phyloP scores from a whole-genome alignment of 306 rosid genomes.

The Canavalia gladiata region DNA sequence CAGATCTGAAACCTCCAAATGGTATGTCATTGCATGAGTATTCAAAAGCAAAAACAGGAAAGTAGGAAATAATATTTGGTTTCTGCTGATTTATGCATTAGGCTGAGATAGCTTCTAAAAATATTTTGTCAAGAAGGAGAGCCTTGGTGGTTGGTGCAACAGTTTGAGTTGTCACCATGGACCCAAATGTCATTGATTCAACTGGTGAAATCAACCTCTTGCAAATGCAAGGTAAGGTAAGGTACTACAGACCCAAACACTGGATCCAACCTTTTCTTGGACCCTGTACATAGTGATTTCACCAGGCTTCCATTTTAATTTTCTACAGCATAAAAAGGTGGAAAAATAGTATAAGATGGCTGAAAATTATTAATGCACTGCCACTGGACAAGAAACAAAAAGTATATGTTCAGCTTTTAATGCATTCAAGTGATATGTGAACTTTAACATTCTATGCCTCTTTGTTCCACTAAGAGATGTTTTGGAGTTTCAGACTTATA shows the following conservation, averaged over 20 bases:
- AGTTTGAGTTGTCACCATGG: not conserved
- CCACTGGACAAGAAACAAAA: not conserved
- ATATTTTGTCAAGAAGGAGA: slow-evolving; percentile 29
- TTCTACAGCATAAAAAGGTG: not conserved
- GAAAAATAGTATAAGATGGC: slow-evolving; percentile 7
- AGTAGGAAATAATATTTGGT: not conserved
- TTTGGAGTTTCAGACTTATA: not conserved
- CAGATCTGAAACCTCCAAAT: slow-evolving; percentile 31
- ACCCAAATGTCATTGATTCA: not conserved
- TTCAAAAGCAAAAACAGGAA: slow-evolving; percentile 17
- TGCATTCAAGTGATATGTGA: not conserved
- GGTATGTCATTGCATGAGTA: slow-evolving; percentile 19
- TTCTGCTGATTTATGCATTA: slow-evolving; percentile 16
- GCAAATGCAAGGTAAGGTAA: not conserved
- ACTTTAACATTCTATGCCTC: not conserved
- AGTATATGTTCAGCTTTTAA: not conserved
- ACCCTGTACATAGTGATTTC: not conserved
- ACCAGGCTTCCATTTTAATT: slow-evolving; percentile 11
- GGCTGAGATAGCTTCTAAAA: not conserved
- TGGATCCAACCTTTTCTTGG: not conserved
- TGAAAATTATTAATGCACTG: slow-evolving; percentile 15
- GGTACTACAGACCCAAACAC: not conserved
- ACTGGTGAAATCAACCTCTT: not conserved
- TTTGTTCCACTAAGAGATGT: not conserved
- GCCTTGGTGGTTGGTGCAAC: not conserved